Evolutionary conservation across 192 early-diverging fungal genomes (phyloP).

Genomic region (Spizellomyces sp.): DNA sequence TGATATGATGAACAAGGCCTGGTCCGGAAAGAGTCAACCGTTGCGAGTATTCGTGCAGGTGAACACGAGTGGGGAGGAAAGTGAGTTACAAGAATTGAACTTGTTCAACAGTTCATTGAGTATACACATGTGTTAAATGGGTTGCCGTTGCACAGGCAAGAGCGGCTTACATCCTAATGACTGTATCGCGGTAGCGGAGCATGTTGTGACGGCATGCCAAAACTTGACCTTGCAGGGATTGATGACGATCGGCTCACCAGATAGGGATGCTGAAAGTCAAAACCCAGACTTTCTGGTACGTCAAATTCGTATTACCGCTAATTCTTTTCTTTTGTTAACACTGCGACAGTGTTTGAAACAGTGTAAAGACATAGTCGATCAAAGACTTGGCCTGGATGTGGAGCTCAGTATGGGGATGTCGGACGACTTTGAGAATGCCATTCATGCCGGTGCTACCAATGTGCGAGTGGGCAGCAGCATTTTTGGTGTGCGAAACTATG

Average conservation of each 20-base stretch:
- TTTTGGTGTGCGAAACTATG: slow-evolving; percentile 71
- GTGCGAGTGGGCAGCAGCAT: slow-evolving; percentile 92
- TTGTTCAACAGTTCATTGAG: not conserved
- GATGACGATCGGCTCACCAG: slow-evolving; percentile 94
- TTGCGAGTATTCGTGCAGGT: slow-evolving; percentile 90
- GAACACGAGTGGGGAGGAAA: slow-evolving; percentile 91
- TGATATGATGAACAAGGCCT: slow-evolving; percentile 76
- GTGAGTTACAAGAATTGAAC: slow-evolving; percentile 39
- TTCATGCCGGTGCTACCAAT: slow-evolving; percentile 84
- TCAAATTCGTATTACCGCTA: not conserved
- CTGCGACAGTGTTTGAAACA: slow-evolving; percentile 20
- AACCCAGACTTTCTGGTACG: slow-evolving; percentile 80
- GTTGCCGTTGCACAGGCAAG: slow-evolving; percentile 59
- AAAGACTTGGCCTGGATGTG: slow-evolving; percentile 37
- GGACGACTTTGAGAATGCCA: slow-evolving; percentile 84
- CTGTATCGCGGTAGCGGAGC: slow-evolving; percentile 56
- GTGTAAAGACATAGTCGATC: slow-evolving; percentile 16
- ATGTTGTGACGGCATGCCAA: slow-evolving; percentile 67
- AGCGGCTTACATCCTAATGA: slow-evolving; percentile 68
- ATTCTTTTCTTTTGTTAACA: not conserved
- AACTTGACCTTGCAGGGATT: slow-evolving; percentile 76
- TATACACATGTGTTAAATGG: not conserved
- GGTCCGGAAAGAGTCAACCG: slow-evolving; percentile 48
- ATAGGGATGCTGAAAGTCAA: slow-evolving; percentile 37
- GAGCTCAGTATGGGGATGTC: slow-evolving; percentile 99